These are phyloP conservation scores for Malassezia brasiliensis DNA, from an alignment of 1,284 basidiomycete genomes.

Conservation along the genomic window DNA sequence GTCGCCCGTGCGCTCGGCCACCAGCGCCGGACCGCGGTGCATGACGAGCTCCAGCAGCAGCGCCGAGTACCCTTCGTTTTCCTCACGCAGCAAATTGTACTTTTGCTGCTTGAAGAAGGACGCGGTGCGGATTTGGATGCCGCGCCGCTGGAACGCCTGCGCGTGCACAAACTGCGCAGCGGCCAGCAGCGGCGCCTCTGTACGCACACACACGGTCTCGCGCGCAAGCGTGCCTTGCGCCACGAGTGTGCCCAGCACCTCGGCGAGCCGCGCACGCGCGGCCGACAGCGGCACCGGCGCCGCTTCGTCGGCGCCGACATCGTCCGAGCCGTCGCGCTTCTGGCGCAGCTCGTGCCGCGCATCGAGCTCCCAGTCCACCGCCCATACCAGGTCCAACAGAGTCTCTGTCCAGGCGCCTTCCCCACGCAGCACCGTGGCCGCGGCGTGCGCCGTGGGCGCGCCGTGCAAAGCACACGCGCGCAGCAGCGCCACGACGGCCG, in stretches of 20 bases:
- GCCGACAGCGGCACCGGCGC: slow-evolving; percentile 11
- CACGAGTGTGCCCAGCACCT: slow-evolving; percentile 3
- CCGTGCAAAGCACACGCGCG: not conserved
- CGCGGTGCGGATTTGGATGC: slow-evolving; percentile 39
- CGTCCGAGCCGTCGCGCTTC: not conserved
- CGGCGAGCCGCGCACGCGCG: slow-evolving; percentile 18
- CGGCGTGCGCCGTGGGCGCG: not conserved
- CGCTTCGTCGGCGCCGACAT: not conserved
- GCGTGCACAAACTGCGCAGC: slow-evolving; percentile 31
- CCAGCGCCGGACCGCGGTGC: slow-evolving; percentile 62
- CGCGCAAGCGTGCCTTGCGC: slow-evolving; percentile 15
- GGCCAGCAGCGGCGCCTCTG: slow-evolving; percentile 30
- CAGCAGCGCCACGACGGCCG: not conserved
- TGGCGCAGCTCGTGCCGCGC: slow-evolving; percentile 23
- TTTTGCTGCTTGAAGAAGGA: slow-evolving; percentile 84
- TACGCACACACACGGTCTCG: slow-evolving; percentile 16
- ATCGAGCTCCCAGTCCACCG: slow-evolving; percentile 36
- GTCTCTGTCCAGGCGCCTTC: slow-evolving; percentile 11
- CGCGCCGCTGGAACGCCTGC: slow-evolving; percentile 28
- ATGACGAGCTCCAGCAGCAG: slow-evolving; percentile 74
- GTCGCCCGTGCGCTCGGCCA: slow-evolving; percentile 51
- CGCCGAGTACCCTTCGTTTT: slow-evolving; percentile 92
- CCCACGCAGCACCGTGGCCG: not conserved
- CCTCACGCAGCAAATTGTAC: slow-evolving; percentile 91
- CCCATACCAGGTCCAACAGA: slow-evolving; percentile 35